Evolutionary conservation across 805 yeast species (phyloP).

Genomic region (Cyberlindnera misumaiensis): DNA sequence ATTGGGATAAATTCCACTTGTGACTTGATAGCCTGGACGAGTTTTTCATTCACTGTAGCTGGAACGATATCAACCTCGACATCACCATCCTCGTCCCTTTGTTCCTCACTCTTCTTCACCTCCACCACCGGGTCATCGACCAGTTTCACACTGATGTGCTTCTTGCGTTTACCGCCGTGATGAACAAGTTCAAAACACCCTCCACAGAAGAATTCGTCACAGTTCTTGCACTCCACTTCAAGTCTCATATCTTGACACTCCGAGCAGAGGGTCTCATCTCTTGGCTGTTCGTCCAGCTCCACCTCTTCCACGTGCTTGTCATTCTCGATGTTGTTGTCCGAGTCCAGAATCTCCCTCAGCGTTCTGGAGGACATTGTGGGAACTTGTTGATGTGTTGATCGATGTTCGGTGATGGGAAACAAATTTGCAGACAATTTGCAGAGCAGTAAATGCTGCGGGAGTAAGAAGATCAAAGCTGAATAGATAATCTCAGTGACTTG

Average conservation of each 20-base stretch:
- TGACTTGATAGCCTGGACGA: constrained; percentile 26
- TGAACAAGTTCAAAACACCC: constrained; percentile 67
- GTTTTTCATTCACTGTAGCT: constrained; percentile 3
- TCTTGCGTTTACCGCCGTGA: constrained; percentile 55
- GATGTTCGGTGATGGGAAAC: too few species aligned
- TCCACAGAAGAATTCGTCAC: constrained; percentile 62
- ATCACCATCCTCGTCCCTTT: constrained; percentile 17
- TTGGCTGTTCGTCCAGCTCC: constrained; percentile 20
- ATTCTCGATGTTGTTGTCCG: constrained; percentile 29
- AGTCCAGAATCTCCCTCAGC: constrained; percentile 32
- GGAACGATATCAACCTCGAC: constrained; percentile 9
- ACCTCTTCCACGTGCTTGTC: constrained; percentile 13
- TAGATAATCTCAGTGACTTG: too few species aligned
- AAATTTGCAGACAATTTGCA: too few species aligned
- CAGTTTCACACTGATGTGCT: constrained; percentile 32
- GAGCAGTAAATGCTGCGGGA: too few species aligned
- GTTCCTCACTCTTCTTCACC: constrained; percentile 12
- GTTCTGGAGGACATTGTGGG: constrained; percentile 18
- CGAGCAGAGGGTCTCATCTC: constrained; percentile 43
- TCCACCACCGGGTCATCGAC: constrained; percentile 17
- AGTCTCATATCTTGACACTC: constrained; percentile 73
- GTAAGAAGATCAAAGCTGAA: too few species aligned
- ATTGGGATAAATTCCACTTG: constrained; percentile 57
- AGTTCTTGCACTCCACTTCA: constrained; percentile 52
- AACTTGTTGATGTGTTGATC: too few species aligned